Conservation (phyloP, 345 rosid genomes). For the Eucalyptus polyanthemos region DNA sequence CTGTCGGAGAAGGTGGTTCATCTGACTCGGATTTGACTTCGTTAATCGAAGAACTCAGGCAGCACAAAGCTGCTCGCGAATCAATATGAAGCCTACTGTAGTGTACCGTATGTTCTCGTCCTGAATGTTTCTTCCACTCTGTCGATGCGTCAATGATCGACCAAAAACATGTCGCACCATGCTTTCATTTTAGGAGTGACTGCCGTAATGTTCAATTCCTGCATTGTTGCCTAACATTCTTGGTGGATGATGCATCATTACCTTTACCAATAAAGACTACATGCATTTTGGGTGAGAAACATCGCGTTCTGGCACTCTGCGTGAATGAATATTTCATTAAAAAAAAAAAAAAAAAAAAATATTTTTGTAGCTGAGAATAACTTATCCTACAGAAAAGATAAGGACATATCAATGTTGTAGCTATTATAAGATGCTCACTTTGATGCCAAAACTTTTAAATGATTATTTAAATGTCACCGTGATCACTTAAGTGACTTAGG, state of each 20-base stretch:
- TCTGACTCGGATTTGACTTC: not conserved
- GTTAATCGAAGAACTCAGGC: not conserved
- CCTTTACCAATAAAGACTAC: not conserved
- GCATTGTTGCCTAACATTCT: not conserved
- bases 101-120: not conserved
- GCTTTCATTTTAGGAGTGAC: not conserved
- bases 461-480: not conserved
- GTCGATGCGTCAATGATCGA: not conserved
- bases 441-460: not conserved
- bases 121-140: not conserved
- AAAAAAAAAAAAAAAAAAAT: fast-evolving
- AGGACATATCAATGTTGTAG: not conserved
- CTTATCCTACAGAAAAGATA: not conserved
- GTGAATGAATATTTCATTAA: not conserved
- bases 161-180: not conserved
- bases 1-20: conserved; percentile 18
- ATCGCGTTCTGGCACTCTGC: too few relatives aligned
- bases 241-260: not conserved
- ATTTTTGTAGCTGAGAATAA: not conserved
- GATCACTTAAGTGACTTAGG: not conserved
- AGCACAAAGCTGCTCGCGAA: not conserved
- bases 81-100: not conserved
- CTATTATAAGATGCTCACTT: not conserved
- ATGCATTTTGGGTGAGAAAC: not conserved
- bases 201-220: not conserved